Conservation (phyloP, 768 basidiomycete species). For the Termitomyces sp. region DNA sequence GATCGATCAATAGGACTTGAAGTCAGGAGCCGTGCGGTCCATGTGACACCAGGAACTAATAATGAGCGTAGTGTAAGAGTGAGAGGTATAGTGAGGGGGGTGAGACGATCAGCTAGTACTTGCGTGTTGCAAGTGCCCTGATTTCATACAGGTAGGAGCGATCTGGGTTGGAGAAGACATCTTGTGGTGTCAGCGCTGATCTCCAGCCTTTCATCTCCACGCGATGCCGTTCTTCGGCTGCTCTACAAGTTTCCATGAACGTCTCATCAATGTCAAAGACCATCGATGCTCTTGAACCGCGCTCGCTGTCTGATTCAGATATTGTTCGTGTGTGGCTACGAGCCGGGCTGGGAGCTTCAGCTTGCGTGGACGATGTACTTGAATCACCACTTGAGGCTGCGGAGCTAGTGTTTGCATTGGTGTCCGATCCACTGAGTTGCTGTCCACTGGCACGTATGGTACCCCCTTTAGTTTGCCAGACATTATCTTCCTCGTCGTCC, state of each 20-base stretch:
- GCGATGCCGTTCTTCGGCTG: slow-evolving; percentile 80
- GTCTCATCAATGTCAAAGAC: slow-evolving; percentile 74
- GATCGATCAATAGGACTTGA: slow-evolving; percentile 17
- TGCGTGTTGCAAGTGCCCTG: slow-evolving; percentile 80
- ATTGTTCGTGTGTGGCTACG: slow-evolving; percentile 61
- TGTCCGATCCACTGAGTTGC: slow-evolving; percentile 28
- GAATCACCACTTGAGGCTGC: slow-evolving; percentile 20
- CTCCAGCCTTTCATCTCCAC: slow-evolving; percentile 85
- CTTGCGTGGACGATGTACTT: slow-evolving; percentile 22
- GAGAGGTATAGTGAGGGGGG: slow-evolving; percentile 13
- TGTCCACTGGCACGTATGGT: slow-evolving; percentile 69
- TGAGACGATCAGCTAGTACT: slow-evolving; percentile 46
- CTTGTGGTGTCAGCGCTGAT: slow-evolving; percentile 30
- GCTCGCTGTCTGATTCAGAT: slow-evolving; percentile 76
- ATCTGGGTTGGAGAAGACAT: slow-evolving; percentile 44
- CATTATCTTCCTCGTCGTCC: slow-evolving; percentile 84
- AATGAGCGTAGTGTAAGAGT: slow-evolving; percentile 6
- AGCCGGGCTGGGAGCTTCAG: slow-evolving; percentile 55
- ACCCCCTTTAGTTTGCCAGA: slow-evolving; percentile 70
- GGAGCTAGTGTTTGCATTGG: slow-evolving; percentile 27
- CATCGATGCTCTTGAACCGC: slow-evolving; percentile 77
- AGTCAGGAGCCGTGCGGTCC: slow-evolving; percentile 21
- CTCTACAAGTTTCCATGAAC: slow-evolving; percentile 67
- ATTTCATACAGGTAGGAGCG: slow-evolving; percentile 76
- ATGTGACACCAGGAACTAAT: slow-evolving; percentile 9